These are phyloP conservation scores for Lachancea cidri DNA, from an alignment of 805 yeast species.

Conservation along the genomic window DNA sequence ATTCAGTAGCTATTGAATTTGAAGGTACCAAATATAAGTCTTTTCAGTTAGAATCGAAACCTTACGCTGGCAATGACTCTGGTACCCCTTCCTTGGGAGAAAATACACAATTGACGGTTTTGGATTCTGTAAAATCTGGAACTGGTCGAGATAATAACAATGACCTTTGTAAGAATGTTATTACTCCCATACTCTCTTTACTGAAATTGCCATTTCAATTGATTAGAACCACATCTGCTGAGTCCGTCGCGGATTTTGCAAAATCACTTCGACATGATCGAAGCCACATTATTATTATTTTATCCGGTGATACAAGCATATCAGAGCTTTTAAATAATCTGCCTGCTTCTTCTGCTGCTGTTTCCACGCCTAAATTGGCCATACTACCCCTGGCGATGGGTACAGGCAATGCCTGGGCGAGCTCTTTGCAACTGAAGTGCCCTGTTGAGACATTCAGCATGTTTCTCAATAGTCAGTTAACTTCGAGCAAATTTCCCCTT, in stretches of 20 bases:
- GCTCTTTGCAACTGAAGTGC: constrained; percentile 45
- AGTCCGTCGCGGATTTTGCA: constrained; percentile 41
- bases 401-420: constrained; percentile 78
- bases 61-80: background rate
- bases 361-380: constrained; percentile 8
- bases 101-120: constrained; percentile 18
- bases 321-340: constrained; percentile 65
- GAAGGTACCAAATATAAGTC: constrained; percentile 12
- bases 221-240: constrained; percentile 37
- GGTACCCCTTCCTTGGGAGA: background rate
- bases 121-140: constrained; percentile 38
- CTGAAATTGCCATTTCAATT: constrained; percentile 38
- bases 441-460: constrained; percentile 35
- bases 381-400: constrained; percentile 61
- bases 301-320: constrained; percentile 86
- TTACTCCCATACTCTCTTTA: constrained; percentile 43
- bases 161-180: constrained; percentile 39
- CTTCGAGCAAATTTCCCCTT: constrained; percentile 26
- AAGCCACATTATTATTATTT: constrained; percentile 45
- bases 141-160: constrained; percentile 29
- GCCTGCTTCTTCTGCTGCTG: constrained; percentile 3
- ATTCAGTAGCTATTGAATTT: constrained; percentile 8
- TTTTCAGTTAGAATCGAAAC: constrained; percentile 9
- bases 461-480: constrained; percentile 26
- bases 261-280: constrained; percentile 15